These are phyloP conservation scores for Chloranthus sessilifolius DNA, from an alignment of 164 flowering plant species.

Conservation along the genomic window DNA sequence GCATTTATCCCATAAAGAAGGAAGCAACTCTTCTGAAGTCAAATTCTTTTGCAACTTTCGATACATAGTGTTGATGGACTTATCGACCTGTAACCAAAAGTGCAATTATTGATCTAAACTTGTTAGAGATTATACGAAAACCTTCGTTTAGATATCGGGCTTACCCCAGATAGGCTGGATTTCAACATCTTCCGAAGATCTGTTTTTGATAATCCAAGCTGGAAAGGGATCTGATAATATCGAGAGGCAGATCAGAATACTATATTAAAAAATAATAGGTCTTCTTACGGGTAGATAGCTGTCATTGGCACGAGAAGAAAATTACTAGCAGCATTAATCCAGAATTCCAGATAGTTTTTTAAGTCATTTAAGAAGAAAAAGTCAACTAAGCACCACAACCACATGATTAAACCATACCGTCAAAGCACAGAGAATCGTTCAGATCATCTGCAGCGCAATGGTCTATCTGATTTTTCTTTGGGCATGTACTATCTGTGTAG, in stretches of 20 bases:
- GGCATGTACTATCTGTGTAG: too few relatives aligned
- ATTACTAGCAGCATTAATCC: too few relatives aligned
- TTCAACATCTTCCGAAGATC: constrained; percentile 89
- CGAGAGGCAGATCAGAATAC: not conserved
- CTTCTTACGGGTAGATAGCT: too few relatives aligned
- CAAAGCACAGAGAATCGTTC: too few relatives aligned
- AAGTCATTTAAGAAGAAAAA: too few relatives aligned
- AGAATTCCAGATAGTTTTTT: too few relatives aligned
- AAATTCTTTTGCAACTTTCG: constrained; percentile 84
- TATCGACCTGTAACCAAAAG: constrained; percentile 62
- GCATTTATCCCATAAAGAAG: constrained; percentile 98
- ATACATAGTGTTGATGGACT: constrained; percentile 69
- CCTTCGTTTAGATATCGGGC: constrained; percentile 1
- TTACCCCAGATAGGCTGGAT: constrained; percentile 89
- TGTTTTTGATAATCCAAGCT: constrained; percentile 85
- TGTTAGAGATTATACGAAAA: not conserved
- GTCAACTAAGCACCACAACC: too few relatives aligned
- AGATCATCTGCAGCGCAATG: too few relatives aligned
- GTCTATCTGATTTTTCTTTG: too few relatives aligned
- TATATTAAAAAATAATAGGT: too few relatives aligned
- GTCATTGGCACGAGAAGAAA: too few relatives aligned
- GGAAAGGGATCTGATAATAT: constrained; percentile 75
- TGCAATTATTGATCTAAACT: constrained; percentile 2
- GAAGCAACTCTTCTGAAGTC: constrained; percentile 87
- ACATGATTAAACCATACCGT: too few relatives aligned